A percentile compares a stretch with the other conserved stretches of the same genome.
Evolutionary conservation across 495 filamentous ascomycete genomes (phyloP).

Genomic region (Alectoria sarmentosa): DNA sequence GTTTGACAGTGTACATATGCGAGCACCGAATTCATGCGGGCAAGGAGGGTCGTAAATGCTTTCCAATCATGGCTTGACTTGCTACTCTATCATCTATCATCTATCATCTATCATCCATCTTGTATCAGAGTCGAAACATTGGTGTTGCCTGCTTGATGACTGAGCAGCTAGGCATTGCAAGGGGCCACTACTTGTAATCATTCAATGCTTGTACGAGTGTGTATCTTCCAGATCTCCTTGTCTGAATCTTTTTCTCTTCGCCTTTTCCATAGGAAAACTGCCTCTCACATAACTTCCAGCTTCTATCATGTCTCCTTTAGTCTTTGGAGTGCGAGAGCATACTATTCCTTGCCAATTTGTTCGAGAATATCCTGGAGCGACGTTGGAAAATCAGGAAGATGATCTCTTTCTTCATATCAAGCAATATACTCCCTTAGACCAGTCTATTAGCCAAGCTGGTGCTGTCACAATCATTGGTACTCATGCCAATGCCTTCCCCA

Average conservation of each 20-base stretch:
- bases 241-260: background rate
- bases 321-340: slow-evolving; percentile 55
- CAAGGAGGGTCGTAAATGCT: background rate
- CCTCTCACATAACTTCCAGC: background rate
- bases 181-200: background rate
- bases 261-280: background rate
- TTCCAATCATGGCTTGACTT: background rate
- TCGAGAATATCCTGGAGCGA: slow-evolving; percentile 62
- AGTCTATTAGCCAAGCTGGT: slow-evolving; percentile 53
- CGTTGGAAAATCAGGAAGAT: slow-evolving; percentile 53
- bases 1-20: background rate
- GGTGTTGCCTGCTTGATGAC: background rate
- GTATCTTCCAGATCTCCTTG: background rate
- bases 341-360: slow-evolving; percentile 59
- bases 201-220: background rate
- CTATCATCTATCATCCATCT: too few relatives aligned
- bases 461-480: slow-evolving; percentile 80
- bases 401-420: slow-evolving; percentile 65
- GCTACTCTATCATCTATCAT: too few relatives aligned
- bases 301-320: slow-evolving; percentile 24
- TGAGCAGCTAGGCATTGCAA: background rate
- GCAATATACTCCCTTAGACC: slow-evolving; percentile 71
- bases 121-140: background rate
- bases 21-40: slow-evolving; percentile 3
- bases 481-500: slow-evolving; percentile 87